phyloP scores from a whole-genome alignment of 2,329 filamentous ascomycete genomes.

The Colletotrichum cuscutae region DNA sequence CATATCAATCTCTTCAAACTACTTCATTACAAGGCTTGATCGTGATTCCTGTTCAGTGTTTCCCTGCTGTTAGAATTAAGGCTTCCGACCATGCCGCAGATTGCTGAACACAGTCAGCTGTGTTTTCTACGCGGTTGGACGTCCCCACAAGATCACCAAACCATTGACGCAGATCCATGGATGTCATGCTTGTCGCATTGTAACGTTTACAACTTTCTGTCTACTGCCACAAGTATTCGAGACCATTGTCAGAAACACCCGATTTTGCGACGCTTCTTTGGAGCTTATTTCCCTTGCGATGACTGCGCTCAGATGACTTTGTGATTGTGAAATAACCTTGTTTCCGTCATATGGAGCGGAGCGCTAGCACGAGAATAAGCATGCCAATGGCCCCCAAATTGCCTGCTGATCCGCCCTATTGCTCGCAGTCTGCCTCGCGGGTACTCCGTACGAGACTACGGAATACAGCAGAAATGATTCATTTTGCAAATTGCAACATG shows the following conservation, averaged over 20 bases:
- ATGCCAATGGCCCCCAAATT: neutral
- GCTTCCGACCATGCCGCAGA: neutral
- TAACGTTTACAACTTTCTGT: neutral
- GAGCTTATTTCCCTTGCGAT: neutral
- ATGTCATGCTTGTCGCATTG: slow-evolving; percentile 16
- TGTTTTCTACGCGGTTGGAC: neutral
- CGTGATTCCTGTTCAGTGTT: neutral
- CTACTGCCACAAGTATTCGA: neutral
- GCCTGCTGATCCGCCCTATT: neutral
- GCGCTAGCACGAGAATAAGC: neutral
- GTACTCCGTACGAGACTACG: too few relatives aligned
- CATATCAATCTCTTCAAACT: slow-evolving; percentile 32
- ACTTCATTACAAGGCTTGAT: neutral
- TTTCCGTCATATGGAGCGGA: neutral
- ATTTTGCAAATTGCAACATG: too few relatives aligned
- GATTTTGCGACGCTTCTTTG: neutral
- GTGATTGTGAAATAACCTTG: neutral
- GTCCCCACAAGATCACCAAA: neutral
- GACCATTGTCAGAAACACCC: neutral
- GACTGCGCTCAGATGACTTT: neutral
- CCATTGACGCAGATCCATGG: neutral
- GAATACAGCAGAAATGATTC: too few relatives aligned
- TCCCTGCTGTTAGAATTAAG: neutral
- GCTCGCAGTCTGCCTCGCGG: neutral
- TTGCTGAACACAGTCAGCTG: neutral